Base-by-base conservation (phyloP, 768 basidiomycete species). In the Chlorophyllum brunneum region DNA sequence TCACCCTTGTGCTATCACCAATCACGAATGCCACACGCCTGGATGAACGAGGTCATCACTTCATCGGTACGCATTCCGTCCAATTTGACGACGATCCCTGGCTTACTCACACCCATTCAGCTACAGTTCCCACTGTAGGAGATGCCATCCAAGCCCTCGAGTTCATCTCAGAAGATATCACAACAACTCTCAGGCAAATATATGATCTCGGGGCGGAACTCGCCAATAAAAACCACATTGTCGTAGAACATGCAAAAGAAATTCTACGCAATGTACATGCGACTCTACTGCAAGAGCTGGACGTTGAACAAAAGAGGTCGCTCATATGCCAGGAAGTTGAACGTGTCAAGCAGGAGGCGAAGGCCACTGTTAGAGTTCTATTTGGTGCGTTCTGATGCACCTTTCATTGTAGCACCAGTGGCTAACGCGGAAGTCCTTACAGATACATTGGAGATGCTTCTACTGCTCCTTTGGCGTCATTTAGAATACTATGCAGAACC, bases 391-490 rank as follows among this genome's bases (percentile, higher is more conserved):
- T 10, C 26, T 5, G 31, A 31, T 27, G 38, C 5, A 2, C 41
- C 9, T n/a, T n/a, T 24, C 10, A 10, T 42, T 24, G 6, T 4
- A 4, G 5, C 1, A 2, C 13, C 2, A 5, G 26, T 10, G 22
- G 41, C 41, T 42, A 15, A 42, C 5, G 26, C 15, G 15, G 7
- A 10, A 1, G 9, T 6, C 11, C 3, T n/a, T 42, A 5, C n/a
- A 88, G 88, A 78, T 51, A 80, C 85, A 13, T 68, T 82, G 44
- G 93, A 95, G 66, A 86, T 92, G 81, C 64, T 88, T 4, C 72
- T 94, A 7, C 73, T 94, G 15, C 74, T 94, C 16, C 70, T 92
- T 8, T 92, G 88, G 86, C 77, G 90, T 13, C 93, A 95, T 60
- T 61, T 91, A 24, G 74, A 79, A 11, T 82, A 83, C 62, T 94